Evolutionary conservation across 2,329 filamentous ascomycete species (phyloP), one percentile per base, ranked within the genome.

Genomic region (Raffaelea ambrosiae): DNA sequence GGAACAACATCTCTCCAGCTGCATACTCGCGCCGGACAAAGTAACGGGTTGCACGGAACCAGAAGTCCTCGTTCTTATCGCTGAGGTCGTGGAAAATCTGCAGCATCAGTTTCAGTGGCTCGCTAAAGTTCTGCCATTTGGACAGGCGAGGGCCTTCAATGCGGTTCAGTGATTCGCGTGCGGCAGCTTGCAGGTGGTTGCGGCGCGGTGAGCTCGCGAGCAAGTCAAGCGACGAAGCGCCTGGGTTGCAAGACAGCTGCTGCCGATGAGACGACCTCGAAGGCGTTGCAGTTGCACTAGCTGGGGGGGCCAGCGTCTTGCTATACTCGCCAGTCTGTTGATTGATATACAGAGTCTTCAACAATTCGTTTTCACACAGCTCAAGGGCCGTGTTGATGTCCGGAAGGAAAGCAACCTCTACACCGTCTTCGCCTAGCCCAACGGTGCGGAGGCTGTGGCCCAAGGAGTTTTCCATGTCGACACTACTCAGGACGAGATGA

Each of bases 41-140:
- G 67, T 86, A 97, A 0, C 77, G 71, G 4, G 80, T 79, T 0
- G 83, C 83, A 2, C 80, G 80, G 65, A 90, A 91, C 93, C 93
- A 98, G 62, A 97, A 97, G 64, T 96, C 90, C 63, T 95, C 89
- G 59, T 91, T 93, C 63, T 86, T 82, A 46, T 81, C 72, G 45
- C 87, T 94, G 13, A 96, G 71, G 40, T 88, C 86, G 60, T 93
- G 85, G 68, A 98, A 97, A n/a, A 93, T 88, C 62, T 96, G 91
- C 21, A 98, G 76, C 64, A 98, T 88, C 42, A 98, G 79, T 2
- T 88, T 86, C 8, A 97, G 77, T 0, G 93, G 93, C 61, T 96
- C 89, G 55, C 86, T 87, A 63, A 96, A 94, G 56, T 82, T 81
- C 58, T 85, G 82, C 86, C 90, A 97, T 59, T 82, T 85, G 2